Conservation (phyloP, 2,329 filamentous ascomycete genomes). For the Phialophora chinensis region DNA sequence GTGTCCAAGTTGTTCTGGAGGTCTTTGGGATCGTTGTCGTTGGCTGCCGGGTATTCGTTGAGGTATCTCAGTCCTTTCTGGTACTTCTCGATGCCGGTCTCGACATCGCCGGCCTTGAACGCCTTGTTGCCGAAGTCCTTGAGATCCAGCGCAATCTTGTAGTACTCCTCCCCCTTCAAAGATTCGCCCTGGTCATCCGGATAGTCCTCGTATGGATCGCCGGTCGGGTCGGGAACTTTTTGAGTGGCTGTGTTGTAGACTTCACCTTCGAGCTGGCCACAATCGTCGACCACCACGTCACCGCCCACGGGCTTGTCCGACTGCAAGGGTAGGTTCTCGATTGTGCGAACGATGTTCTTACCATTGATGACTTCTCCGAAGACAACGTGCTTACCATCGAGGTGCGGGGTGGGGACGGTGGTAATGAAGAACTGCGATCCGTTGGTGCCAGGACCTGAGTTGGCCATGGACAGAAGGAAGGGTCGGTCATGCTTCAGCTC, state of each 20-base stretch:
- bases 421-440: slow-evolving; percentile 99
- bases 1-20: slow-evolving; percentile 70
- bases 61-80: slow-evolving; percentile 90
- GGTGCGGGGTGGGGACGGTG: slow-evolving; percentile 90
- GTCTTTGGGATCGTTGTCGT: slow-evolving; percentile 72
- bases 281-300: slow-evolving; percentile 78
- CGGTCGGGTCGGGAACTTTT: slow-evolving; percentile 76
- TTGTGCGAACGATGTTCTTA: slow-evolving; percentile 86
- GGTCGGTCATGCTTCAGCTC: slow-evolving; percentile 87
- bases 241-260: slow-evolving; percentile 70
- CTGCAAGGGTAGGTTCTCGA: slow-evolving; percentile 81
- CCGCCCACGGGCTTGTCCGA: slow-evolving; percentile 76
- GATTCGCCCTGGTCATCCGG: slow-evolving; percentile 77
- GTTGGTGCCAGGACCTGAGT: slow-evolving; percentile 93
- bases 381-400: slow-evolving; percentile 96
- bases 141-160: slow-evolving; percentile 80
- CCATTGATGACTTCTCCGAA: slow-evolving; percentile 93
- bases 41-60: slow-evolving; percentile 76
- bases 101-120: slow-evolving; percentile 78
- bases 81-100: slow-evolving; percentile 84
- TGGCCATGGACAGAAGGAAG: slow-evolving; percentile 96
- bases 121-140: slow-evolving; percentile 93
- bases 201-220: slow-evolving; percentile 94
- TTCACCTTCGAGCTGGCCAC: slow-evolving; percentile 79
- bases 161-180: slow-evolving; percentile 70